Evolutionary conservation across 108 stramenopile genomes (phyloP).

Genomic region (Phaeodactylum tricornutum): DNA sequence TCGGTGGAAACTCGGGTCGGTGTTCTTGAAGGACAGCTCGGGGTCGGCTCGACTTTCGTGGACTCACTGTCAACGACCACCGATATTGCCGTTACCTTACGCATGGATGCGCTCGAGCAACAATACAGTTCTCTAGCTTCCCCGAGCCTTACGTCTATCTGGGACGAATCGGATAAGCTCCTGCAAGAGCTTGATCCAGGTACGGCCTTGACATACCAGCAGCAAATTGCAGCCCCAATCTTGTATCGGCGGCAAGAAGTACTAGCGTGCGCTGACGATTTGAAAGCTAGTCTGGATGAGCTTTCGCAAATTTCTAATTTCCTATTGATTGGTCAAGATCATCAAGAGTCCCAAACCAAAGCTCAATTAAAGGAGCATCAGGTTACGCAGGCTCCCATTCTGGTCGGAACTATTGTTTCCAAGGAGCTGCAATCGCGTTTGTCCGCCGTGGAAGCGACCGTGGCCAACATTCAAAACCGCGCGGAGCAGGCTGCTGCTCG

Average conservation of each 20-base stretch:
- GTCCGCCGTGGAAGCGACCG: slow-evolving; percentile 24
- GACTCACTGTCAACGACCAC: too few species aligned
- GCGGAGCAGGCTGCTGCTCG: slow-evolving; percentile 4
- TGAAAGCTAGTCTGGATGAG: slow-evolving; percentile 39
- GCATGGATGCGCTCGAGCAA: neutral
- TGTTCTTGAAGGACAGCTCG: too few species aligned
- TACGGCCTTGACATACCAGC: slow-evolving; percentile 34
- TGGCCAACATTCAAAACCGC: slow-evolving; percentile 25
- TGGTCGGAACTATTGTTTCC: slow-evolving; percentile 20
- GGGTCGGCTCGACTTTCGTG: too few species aligned
- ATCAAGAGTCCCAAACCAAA: neutral
- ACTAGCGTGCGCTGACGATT: slow-evolving; percentile 35
- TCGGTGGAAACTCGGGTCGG: too few species aligned
- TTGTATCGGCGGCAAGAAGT: slow-evolving; percentile 56
- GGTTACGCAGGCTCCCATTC: slow-evolving; percentile 56
- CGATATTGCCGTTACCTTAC: too few species aligned
- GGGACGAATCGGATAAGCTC: slow-evolving; percentile 14
- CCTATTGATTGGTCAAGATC: slow-evolving; percentile 4
- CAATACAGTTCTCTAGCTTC: neutral
- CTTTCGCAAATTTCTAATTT: slow-evolving; percentile 47
- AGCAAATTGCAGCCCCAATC: slow-evolving; percentile 23
- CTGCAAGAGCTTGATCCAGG: slow-evolving; percentile 36
- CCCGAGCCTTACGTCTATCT: neutral
- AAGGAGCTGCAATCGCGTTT: slow-evolving; percentile 35
- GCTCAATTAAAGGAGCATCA: slow-evolving; percentile 4